Percentiles rank a stretch among this genome's conserved stretches.
Conservation (phyloP, 2,329 filamentous ascomycete genomes). For the Phaeosphaeriaceae sp. region DNA sequence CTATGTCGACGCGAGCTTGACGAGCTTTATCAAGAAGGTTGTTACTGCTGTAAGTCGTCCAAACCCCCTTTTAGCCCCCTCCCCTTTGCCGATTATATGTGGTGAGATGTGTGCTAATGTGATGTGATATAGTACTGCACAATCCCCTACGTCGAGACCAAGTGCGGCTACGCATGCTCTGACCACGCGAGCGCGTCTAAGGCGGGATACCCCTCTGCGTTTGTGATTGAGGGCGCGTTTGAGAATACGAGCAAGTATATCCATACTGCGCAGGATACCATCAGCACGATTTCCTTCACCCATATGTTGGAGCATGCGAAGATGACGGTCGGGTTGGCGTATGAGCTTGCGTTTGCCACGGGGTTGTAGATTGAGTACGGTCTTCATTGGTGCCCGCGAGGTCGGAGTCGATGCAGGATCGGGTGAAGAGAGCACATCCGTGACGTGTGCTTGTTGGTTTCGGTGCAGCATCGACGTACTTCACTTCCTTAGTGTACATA, state of each 20-base stretch:
- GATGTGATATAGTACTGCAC: constrained; percentile 71
- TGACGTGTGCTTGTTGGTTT: not conserved
- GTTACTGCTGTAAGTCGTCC: constrained; percentile 60
- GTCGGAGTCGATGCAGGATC: not conserved
- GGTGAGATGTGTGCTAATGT: not conserved
- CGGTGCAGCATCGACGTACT: not conserved
- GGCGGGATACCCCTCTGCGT: constrained; percentile 74
- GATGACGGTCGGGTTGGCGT: constrained; percentile 80
- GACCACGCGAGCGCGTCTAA: constrained; percentile 76
- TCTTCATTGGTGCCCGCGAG: not conserved
- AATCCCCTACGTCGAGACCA: constrained; percentile 83
- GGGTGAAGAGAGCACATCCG: not conserved
- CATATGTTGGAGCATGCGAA: constrained; percentile 90
- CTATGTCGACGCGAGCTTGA: constrained; percentile 80
- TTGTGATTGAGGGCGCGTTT: constrained; percentile 76
- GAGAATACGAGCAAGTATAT: constrained; percentile 67
- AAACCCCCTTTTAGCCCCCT: not conserved
- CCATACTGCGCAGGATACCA: constrained; percentile 70
- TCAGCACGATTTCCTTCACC: constrained; percentile 76
- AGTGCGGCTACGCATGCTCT: constrained; percentile 84
- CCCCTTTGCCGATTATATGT: no score
- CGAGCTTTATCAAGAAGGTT: constrained; percentile 85
- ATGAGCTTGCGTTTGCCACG: constrained; percentile 74
- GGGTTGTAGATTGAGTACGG: constrained; percentile 1
- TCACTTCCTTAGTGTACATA: not conserved